These are phyloP conservation scores for Aspergillus novofumigatus DNA, from an alignment of 2,329 filamentous ascomycete species.

Conservation along the genomic window DNA sequence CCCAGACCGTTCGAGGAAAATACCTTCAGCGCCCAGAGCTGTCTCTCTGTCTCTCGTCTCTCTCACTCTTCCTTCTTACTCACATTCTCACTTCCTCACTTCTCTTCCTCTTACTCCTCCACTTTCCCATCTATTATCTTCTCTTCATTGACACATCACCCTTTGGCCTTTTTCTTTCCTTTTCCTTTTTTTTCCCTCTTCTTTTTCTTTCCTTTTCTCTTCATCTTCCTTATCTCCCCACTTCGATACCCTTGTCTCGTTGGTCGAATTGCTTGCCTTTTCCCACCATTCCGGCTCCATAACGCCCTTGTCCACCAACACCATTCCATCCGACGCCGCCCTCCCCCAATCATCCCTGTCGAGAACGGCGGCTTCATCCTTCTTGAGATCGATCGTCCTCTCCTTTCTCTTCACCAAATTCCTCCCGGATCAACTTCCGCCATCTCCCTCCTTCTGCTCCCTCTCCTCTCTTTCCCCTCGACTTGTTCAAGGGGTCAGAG, in stretches of 20 bases:
- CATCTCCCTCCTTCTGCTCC: conserved; percentile 18
- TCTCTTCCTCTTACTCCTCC: conserved; percentile 14
- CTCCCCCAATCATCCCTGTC: conserved; percentile 31
- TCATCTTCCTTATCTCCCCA: conserved; percentile 7
- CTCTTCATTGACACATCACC: conserved; percentile 6
- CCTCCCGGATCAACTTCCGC: conserved; percentile 8
- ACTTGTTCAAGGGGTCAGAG: conserved; percentile 34
- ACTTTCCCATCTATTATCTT: conserved; percentile 23
- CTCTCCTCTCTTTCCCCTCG: conserved; percentile 30
- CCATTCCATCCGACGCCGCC: conserved; percentile 21
- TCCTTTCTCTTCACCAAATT: conserved; percentile 5
- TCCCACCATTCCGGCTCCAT: conserved; percentile 21
- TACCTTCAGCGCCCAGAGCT: not conserved
- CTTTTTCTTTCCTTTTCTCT: conserved; percentile 23
- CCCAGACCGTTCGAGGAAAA: not conserved
- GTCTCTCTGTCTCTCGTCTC: not conserved
- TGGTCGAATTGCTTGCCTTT: conserved; percentile 11
- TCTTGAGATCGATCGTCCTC: conserved; percentile 3
- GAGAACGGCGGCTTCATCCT: conserved; percentile 22
- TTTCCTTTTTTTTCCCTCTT: conserved; percentile 15
- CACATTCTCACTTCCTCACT: conserved; percentile 6
- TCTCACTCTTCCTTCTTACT: conserved; percentile 2
- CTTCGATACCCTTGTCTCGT: conserved; percentile 18
- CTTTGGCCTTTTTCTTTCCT: conserved; percentile 14
- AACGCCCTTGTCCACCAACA: conserved; percentile 13